A percentile compares a stretch with the other conserved stretches of the same genome.
Conservation (phyloP, 2,329 filamentous ascomycete genomes). For the Claviceps monticola region DNA sequence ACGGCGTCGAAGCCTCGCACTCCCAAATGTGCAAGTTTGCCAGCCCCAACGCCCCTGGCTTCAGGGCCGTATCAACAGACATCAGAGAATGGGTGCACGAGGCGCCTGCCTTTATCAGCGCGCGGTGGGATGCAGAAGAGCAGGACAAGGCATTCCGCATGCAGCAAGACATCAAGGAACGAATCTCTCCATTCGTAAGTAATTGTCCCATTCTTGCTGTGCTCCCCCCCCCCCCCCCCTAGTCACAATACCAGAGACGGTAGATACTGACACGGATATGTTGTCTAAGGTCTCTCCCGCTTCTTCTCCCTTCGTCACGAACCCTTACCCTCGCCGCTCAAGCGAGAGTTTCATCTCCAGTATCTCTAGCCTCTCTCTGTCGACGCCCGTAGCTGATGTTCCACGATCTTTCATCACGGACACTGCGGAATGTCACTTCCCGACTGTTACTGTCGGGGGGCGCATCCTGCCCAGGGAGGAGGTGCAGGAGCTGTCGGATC, state of each 20-base stretch:
- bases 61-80: slow-evolving; percentile 34
- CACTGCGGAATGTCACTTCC: neutral
- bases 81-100: slow-evolving; percentile 38
- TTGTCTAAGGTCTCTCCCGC: neutral
- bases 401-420: neutral
- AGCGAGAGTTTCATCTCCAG: slow-evolving; percentile 1
- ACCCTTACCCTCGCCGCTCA: neutral
- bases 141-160: slow-evolving; percentile 33
- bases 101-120: slow-evolving; percentile 38
- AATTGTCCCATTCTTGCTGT: neutral
- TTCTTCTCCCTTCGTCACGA: neutral
- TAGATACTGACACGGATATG: neutral
- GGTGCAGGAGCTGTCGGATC: slow-evolving; percentile 2
- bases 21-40: slow-evolving; percentile 61
- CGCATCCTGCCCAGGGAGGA: neutral
- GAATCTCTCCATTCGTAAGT: slow-evolving; percentile 19
- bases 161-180: slow-evolving; percentile 31
- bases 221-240: neutral
- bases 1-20: slow-evolving; percentile 63
- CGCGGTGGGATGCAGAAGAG: slow-evolving; percentile 47
- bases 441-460: slow-evolving; percentile 1
- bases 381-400: neutral
- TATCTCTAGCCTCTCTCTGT: slow-evolving; percentile 2
- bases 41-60: slow-evolving; percentile 50
- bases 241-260: too few relatives aligned